Conservation (phyloP, 2,329 filamentous ascomycete species). For the Diaporthe humulicola region DNA sequence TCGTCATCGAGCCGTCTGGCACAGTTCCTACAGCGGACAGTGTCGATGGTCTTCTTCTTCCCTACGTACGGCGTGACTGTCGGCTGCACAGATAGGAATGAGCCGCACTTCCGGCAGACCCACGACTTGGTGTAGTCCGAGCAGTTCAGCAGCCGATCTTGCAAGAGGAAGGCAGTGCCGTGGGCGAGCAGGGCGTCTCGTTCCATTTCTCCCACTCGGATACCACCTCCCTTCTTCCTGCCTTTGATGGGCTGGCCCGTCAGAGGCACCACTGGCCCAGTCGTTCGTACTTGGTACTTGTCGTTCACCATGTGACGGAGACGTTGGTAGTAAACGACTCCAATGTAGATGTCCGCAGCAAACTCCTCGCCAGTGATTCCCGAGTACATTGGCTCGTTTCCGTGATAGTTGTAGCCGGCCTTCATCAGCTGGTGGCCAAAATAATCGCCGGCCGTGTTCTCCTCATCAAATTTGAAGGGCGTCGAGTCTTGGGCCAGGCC, state of each 20-base stretch:
- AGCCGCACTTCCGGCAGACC: constrained; percentile 91
- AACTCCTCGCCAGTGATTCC: constrained; percentile 97
- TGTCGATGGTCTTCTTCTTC: constrained; percentile 75
- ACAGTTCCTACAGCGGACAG: constrained; percentile 85
- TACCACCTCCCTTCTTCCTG: constrained; percentile 95
- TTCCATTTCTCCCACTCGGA: constrained; percentile 99
- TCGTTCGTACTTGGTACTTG: constrained; percentile 98
- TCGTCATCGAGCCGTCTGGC: constrained; percentile 72
- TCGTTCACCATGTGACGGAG: constrained; percentile 99
- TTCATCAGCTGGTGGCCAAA: constrained; percentile 96
- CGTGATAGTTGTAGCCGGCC: constrained; percentile 97
- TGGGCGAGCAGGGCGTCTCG: constrained; percentile 94
- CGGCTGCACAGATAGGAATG: constrained; percentile 89
- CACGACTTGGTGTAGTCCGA: constrained; percentile 92
- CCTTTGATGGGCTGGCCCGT: constrained; percentile 98
- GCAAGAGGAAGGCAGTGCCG: constrained; percentile 93
- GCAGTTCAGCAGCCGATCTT: constrained; percentile 97
- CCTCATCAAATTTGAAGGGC: constrained; percentile 93
- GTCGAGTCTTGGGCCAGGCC: constrained; percentile 97
- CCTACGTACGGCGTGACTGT: constrained; percentile 76
- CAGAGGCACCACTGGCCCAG: constrained; percentile 88
- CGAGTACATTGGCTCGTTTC: constrained; percentile 98
- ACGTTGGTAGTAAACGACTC: constrained; percentile 98
- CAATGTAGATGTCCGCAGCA: constrained; percentile 94
- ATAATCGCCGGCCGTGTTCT: constrained; percentile 91